These are phyloP conservation scores for Nymphaea thermarum DNA, from an alignment of 164 flowering plant genomes.

Conservation along the genomic window DNA sequence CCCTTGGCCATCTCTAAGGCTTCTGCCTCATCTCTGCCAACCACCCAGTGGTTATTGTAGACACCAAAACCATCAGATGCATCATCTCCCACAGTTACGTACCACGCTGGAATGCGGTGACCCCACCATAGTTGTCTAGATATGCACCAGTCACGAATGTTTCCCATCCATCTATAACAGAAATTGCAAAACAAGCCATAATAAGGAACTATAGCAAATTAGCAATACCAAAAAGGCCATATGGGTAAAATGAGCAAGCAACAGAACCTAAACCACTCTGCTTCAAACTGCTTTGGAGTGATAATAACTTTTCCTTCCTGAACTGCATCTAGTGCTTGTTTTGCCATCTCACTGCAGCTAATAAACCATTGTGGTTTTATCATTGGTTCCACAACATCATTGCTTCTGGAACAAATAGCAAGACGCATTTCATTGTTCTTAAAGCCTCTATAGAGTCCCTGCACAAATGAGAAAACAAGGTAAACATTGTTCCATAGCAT, in stretches of 20 bases:
- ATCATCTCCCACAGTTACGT: constrained; percentile 73
- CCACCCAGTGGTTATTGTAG: constrained; percentile 83
- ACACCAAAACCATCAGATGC: constrained; percentile 60
- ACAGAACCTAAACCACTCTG: constrained; percentile 86
- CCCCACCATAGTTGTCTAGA: constrained; percentile 99
- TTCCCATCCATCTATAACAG: constrained; percentile 80
- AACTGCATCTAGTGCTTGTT: constrained; percentile 78
- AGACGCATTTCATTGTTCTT: constrained; percentile 89
- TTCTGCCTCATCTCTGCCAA: constrained; percentile 65
- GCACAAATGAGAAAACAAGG: constrained; percentile 2
- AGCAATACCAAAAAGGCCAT: background rate
- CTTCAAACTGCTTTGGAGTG: constrained; percentile 72
- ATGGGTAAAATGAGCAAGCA: background rate
- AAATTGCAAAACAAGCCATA: background rate
- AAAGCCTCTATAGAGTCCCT: constrained; percentile 77
- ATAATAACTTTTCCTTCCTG: constrained; percentile 58
- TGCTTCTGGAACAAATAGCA: constrained; percentile 85
- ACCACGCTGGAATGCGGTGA: constrained; percentile 96
- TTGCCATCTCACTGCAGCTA: constrained; percentile 57
- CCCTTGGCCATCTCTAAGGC: constrained; percentile 47
- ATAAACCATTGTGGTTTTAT: constrained; percentile 98
- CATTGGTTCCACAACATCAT: constrained; percentile 91
- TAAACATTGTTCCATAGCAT: background rate
- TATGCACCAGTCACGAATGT: constrained; percentile 96
- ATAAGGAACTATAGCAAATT: background rate